Evolutionary conservation across 2,329 filamentous ascomycete genomes (phyloP).

Genomic region (Trichoderma afroharzianum): DNA sequence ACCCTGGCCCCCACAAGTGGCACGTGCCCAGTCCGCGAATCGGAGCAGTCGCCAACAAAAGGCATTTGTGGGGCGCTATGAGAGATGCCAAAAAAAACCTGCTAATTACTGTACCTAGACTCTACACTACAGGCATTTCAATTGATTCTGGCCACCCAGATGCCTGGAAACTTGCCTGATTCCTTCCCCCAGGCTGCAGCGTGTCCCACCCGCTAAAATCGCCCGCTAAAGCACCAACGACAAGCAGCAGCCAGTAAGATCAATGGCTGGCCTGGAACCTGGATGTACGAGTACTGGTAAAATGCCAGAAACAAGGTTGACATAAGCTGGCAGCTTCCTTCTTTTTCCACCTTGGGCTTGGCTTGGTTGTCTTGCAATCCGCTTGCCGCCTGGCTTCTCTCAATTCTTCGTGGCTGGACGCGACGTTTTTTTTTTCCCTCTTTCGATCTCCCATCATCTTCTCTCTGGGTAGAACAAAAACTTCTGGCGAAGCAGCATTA

Average conservation of each 20-base stretch:
- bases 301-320: neutral
- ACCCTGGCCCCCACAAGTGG: neutral
- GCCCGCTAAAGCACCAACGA: neutral
- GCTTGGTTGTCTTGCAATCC: neutral
- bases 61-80: neutral
- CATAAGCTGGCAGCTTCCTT: neutral
- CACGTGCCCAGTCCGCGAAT: constrained; percentile 11
- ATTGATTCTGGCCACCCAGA: neutral
- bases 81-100: neutral
- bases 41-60: neutral
- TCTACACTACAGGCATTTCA: no score
- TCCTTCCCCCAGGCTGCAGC: neutral
- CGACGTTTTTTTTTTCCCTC: neutral
- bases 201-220: neutral
- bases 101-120: neutral
- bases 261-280: neutral
- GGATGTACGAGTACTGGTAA: neutral
- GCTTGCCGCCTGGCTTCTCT: neutral
- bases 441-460: neutral
- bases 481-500: neutral
- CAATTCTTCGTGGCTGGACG: neutral
- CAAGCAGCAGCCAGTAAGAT: neutral
- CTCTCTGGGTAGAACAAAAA: neutral
- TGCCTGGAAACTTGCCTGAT: neutral
- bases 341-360: neutral